Conservation (phyloP, 2,329 filamentous ascomycete species). For the Paradendryphiella salina region DNA sequence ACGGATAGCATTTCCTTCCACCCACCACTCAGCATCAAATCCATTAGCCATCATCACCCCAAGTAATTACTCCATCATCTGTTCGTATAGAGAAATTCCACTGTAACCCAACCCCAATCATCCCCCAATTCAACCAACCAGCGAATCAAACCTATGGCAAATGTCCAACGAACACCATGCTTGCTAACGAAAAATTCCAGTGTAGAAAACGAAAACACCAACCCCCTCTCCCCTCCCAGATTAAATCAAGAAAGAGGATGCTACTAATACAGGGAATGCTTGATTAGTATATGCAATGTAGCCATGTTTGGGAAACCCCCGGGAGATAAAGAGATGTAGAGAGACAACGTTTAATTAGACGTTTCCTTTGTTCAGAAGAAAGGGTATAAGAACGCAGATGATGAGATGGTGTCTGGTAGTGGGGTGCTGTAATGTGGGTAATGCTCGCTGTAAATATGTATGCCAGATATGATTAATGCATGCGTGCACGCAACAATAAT, state of each 20-base stretch:
- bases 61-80: too few species aligned
- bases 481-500: too few species aligned
- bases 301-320: neutral
- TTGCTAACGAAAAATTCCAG: neutral
- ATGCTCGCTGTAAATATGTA: too few species aligned
- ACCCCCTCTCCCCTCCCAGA: too few species aligned
- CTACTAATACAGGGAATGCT: slow-evolving; percentile 18
- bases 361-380: neutral
- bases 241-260: neutral
- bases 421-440: too few species aligned
- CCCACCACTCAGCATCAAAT: too few species aligned
- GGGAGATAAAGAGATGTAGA: neutral
- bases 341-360: neutral
- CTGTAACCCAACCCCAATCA: too few species aligned
- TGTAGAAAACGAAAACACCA: neutral
- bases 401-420: neutral
- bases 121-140: too few species aligned
- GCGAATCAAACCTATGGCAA: neutral
- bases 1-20: too few species aligned
- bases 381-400: neutral
- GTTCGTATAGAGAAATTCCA: too few species aligned
- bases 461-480: too few species aligned
- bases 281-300: slow-evolving; percentile 5
- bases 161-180: slow-evolving; percentile 20
- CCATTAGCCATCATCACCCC: too few species aligned